Base-by-base conservation (phyloP, 2,329 filamentous ascomycete species). In the Aureobasidium pullulans region DNA sequence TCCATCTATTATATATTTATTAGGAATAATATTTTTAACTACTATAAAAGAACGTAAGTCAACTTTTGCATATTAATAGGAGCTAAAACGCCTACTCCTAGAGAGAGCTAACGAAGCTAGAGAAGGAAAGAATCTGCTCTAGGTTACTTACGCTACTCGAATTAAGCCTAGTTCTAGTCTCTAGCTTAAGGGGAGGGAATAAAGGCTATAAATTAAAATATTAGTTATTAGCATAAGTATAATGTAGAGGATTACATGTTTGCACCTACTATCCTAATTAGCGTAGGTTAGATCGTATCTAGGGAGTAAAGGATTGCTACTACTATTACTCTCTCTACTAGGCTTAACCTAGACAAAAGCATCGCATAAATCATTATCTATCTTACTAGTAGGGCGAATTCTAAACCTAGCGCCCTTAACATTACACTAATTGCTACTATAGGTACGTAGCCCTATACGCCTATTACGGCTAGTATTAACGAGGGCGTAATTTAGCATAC, bases 281-380 rank as follows among this genome's bases (percentile, higher is more conserved):
- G 49, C 36, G 49, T 36, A 52, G 19, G 49, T 52, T 40, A 36
- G 49, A 52, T 52, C 49, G 36, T 52, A 52, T 31, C 49, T 36
- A 52, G 49, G 49, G 23, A 52, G 49, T 31, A 15, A 52, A 40
- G 49, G 49, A 40, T 52, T 78, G 36, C 49, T 52, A 52, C 49
- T 36, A 52, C 49, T 36, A 61, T 81, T 79, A 59, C 74, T 75
- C 69, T 81, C 79, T 58, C 78, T 78, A 64, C 85, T 85, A 6
- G 85, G 84, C 79, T 88, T 88, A 65, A 87, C 75, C 85, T 85
- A 88, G 60, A 87, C 85, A 64, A 88, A 85, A 46, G 85, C 84
- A 69, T 88, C 85, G 39, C 81, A 75, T n/a, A 85, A 74, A 2
- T 72, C 68, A 63, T 83, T 77, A n/a, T 81, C 82, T 9, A 85